A percentile compares a stretch with the other conserved stretches of the same genome.
Evolutionary conservation across 2,329 filamentous ascomycete species (phyloP).

Genomic region (Fusarium udum): DNA sequence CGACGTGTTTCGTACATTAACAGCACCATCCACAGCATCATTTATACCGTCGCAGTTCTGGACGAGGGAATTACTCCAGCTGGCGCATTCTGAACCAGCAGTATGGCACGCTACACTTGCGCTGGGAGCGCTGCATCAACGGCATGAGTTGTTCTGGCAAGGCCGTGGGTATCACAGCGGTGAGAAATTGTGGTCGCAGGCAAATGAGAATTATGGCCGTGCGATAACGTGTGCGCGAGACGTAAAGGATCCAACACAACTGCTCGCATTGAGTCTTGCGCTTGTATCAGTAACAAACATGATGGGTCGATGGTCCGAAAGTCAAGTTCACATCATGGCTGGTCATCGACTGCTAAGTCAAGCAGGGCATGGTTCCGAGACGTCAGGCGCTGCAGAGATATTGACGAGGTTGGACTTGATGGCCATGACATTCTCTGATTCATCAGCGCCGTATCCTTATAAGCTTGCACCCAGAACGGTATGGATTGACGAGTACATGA

Average conservation of each 20-base stretch:
- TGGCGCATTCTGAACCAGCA: conserved; percentile 48
- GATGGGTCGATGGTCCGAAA: conserved; percentile 46
- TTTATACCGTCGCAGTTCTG: conserved; percentile 48
- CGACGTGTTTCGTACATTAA: conserved; percentile 49
- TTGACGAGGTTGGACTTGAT: conserved; percentile 48
- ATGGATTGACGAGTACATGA: conserved; percentile 25
- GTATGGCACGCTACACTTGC: conserved; percentile 50
- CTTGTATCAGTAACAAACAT: conserved; percentile 47
- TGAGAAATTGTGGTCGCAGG: conserved; percentile 30
- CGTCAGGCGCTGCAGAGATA: conserved; percentile 35
- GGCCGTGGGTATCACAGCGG: conserved; percentile 3
- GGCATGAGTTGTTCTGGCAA: conserved; percentile 30
- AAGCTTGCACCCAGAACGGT: conserved; percentile 15
- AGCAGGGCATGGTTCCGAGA: conserved; percentile 17
- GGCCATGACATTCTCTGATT: conserved; percentile 48
- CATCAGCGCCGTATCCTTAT: conserved; percentile 45
- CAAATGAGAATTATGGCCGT: conserved; percentile 39
- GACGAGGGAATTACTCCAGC: conserved; percentile 46
- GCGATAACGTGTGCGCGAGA: conserved; percentile 44
- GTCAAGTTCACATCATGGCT: conserved; percentile 45
- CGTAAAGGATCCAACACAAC: conserved; percentile 39
- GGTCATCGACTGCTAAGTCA: conserved; percentile 43
- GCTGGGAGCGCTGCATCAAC: conserved; percentile 48
- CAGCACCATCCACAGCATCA: conserved; percentile 41
- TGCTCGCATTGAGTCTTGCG: conserved; percentile 47